Base-by-base conservation (phyloP, 164 flowering plant genomes). In the Vitis amurensis region DNA sequence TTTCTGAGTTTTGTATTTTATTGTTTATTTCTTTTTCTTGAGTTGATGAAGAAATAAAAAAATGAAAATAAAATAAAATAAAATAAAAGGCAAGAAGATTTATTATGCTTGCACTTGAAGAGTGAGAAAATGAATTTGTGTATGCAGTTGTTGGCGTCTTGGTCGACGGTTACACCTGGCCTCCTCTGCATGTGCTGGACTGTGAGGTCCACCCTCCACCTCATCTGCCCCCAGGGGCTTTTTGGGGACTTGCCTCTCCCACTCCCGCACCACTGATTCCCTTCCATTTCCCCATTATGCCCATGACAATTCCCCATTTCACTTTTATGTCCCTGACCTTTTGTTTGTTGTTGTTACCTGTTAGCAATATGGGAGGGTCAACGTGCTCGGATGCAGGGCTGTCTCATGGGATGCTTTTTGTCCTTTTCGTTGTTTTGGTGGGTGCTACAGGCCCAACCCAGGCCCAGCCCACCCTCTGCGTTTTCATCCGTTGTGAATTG, bases 141-240 rank as follows among this genome's bases (percentile, higher is more conserved):
- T 19, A 63, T 76, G 73, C 44, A 52, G 74, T 73, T 52, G 80
- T 69, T 77, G 77, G 72, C 62, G 44, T 71, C 55, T 61, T 53
- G 73, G 68, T 61, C 69, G 78, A 78, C 73, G 76, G 76, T 74
- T 71, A 74, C 81, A 74, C 78, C 66, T 72, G 78, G 81, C 75
- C 19, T 50, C n/a, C 15, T 19, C 7, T 6, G 27, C 27, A 23
- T 23, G 2, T 23, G 27, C 27, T 17, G 50, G 7, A 10, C 9
- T 4, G 59, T 55, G 69, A 68, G 57, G 71, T 47, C 47, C n/a
- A n/a, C 53, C 47, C 51, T 37, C 44, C 27, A 23, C 27, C 27
- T 23, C 27, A 23, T 23, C 27, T 23, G 2, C 27, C 27, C 66
- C 69, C 74, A 16, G 7, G 10, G 11, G 51, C 29, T 23, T 13